Percentiles rank a stretch among this genome's conserved stretches.
These are phyloP conservation scores for Nemania sp. DNA, from an alignment of 2,329 filamentous ascomycete species.

Conservation along the genomic window DNA sequence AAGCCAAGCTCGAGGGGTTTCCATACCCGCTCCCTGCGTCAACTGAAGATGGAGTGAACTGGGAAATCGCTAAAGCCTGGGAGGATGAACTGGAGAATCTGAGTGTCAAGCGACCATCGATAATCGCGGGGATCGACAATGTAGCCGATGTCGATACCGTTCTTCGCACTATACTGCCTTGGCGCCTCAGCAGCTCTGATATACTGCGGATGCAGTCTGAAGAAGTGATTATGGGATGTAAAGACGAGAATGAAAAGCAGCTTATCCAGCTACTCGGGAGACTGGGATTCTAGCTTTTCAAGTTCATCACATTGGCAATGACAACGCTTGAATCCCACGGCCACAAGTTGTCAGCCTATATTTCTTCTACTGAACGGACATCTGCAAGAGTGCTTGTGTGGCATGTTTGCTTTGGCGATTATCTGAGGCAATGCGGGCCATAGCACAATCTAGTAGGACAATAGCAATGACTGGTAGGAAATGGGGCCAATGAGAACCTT, in stretches of 20 bases:
- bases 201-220: conserved; percentile 18
- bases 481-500: too few relatives aligned
- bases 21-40: conserved; percentile 12
- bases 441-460: too few relatives aligned
- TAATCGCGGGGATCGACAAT: conserved; percentile 23
- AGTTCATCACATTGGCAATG: not conserved
- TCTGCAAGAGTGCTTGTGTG: too few relatives aligned
- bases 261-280: conserved; percentile 9
- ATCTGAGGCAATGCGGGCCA: too few relatives aligned
- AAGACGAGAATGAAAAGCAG: conserved; percentile 13
- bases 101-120: conserved; percentile 13
- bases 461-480: too few relatives aligned
- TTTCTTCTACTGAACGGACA: too few relatives aligned
- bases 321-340: too few relatives aligned
- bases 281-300: conserved; percentile 14
- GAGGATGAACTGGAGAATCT: conserved; percentile 25
- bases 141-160: conserved; percentile 26
- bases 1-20: conserved; percentile 19
- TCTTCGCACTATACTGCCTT: conserved; percentile 19
- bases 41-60: conserved; percentile 8
- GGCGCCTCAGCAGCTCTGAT: conserved; percentile 24
- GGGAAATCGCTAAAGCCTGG: conserved; percentile 20
- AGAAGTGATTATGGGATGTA: conserved; percentile 15
- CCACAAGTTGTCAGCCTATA: too few relatives aligned
- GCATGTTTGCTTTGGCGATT: too few relatives aligned